Conservation (phyloP, 371 early-diverging fungal species). For the Mortierella sp. region DNA sequence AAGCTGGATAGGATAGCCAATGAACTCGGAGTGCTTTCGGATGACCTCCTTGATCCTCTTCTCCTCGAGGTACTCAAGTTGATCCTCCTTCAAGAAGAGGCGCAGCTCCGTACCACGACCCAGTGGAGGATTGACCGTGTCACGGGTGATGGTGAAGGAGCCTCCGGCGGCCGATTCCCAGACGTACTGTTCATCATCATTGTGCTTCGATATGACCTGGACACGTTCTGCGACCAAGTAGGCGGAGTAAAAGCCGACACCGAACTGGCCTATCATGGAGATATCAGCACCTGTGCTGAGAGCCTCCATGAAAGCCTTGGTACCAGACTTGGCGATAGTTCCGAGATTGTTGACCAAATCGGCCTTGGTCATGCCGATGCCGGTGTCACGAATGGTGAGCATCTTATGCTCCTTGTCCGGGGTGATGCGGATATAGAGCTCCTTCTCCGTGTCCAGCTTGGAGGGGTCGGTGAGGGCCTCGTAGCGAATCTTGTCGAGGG, state of each 20-base stretch:
- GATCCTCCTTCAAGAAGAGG: conserved; percentile 93
- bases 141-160: conserved; percentile 91
- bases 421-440: conserved; percentile 86
- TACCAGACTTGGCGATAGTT: conserved; percentile 96
- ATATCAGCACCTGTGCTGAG: conserved; percentile 83
- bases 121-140: conserved; percentile 77
- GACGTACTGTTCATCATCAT: conserved; percentile 92
- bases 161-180: conserved; percentile 96
- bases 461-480: conserved; percentile 84
- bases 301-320: conserved; percentile 94
- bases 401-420: conserved; percentile 84
- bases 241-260: conserved; percentile 98
- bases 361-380: conserved; percentile 98
- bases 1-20: conserved; percentile 93
- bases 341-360: conserved; percentile 97
- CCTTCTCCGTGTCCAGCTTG: conserved; percentile 79
- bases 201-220: conserved; percentile 94
- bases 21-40: conserved; percentile 96
- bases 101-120: conserved; percentile 92
- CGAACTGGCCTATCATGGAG: conserved; percentile 98
- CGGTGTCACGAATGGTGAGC: conserved; percentile 79
- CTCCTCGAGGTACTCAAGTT: conserved; percentile 90
- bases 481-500: conserved; percentile 93
- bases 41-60: conserved; percentile 90
- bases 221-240: conserved; percentile 97